These are phyloP conservation scores for Celoporthe dispersa DNA, from an alignment of 2,329 filamentous ascomycete species.

Conservation along the genomic window DNA sequence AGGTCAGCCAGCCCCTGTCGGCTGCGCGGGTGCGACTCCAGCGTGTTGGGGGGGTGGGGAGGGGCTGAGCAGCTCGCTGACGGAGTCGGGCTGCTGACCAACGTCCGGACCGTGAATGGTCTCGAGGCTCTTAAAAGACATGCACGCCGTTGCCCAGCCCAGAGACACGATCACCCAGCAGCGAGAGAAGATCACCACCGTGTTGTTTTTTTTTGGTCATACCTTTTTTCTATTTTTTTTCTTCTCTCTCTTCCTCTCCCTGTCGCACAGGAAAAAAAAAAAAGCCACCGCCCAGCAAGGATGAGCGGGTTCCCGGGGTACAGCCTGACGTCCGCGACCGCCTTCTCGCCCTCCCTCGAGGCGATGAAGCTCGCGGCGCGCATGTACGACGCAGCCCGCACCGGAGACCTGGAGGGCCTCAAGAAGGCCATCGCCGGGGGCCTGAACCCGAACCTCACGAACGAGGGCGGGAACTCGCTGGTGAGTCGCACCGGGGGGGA, in stretches of 20 bases:
- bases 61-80: neutral
- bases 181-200: too few species aligned
- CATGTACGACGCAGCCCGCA: constrained; percentile 69
- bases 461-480: constrained; percentile 74
- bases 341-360: constrained; percentile 58
- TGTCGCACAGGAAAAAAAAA: neutral
- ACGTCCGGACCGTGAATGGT: neutral
- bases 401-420: constrained; percentile 61
- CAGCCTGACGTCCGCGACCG: constrained; percentile 14
- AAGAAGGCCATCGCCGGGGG: constrained; percentile 66
- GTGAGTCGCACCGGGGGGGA: constrained; percentile 41
- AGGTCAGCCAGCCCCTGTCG: neutral
- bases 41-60: too few species aligned
- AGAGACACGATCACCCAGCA: too few species aligned
- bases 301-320: neutral
- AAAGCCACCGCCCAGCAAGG: neutral
- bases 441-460: constrained; percentile 71
- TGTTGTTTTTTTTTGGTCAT: too few species aligned
- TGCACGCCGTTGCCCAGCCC: neutral
- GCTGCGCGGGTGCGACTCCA: neutral
- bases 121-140: neutral
- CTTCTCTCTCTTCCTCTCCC: too few species aligned
- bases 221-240: neutral
- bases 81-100: neutral
- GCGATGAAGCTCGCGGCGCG: constrained; percentile 68